Evolutionary conservation across 164 flowering plant genomes (phyloP).

Genomic region (Buxus sempervirens): DNA sequence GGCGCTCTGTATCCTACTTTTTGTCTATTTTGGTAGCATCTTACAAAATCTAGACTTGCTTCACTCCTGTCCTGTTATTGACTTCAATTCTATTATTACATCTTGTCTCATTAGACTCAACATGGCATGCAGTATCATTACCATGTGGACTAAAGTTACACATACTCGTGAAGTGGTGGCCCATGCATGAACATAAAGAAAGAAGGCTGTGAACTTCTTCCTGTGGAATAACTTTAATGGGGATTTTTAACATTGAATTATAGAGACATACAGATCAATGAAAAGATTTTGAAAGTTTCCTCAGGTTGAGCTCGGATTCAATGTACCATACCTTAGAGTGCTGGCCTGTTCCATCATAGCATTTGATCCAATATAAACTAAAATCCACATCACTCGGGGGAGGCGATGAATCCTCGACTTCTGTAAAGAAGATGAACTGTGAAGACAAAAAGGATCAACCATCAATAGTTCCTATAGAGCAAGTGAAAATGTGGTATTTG

Average conservation of each 20-base stretch:
- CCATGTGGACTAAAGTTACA: neutral
- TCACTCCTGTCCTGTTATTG: neutral
- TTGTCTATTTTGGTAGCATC: neutral
- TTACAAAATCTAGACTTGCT: no score
- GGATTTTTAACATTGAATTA: neutral
- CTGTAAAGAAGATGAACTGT: no score
- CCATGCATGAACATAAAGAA: constrained; percentile 8
- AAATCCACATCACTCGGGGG: no score
- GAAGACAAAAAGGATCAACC: no score
- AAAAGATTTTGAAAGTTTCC: neutral
- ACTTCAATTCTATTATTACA: neutral
- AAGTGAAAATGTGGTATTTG: no score
- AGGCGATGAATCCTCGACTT: no score
- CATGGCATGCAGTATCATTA: constrained; percentile 14
- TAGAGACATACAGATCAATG: neutral
- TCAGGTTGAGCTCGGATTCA: no score
- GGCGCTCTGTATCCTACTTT: neutral
- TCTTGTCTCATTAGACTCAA: constrained; percentile 6
- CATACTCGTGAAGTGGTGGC: neutral
- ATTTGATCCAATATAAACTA: no score
- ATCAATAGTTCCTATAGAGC: no score
- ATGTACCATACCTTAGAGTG: no score
- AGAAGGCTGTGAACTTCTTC: neutral
- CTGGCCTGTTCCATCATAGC: no score
- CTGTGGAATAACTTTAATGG: neutral